phyloP scores from a whole-genome alignment of 2,329 filamentous ascomycete species.

The Gnomoniopsis smithogilvyi region DNA sequence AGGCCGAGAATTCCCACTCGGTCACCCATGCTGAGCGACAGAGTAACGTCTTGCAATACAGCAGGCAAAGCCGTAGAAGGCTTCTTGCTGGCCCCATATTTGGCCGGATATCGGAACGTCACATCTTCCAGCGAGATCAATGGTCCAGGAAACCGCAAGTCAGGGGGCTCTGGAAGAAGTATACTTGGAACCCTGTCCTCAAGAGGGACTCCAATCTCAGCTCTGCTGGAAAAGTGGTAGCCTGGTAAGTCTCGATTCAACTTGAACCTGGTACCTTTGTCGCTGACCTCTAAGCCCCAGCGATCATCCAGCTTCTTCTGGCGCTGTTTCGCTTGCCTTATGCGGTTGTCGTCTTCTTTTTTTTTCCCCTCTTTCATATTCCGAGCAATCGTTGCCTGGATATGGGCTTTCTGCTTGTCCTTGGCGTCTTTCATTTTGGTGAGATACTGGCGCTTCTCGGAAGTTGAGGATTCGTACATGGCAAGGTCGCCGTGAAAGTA shows the following conservation, averaged over 20 bases:
- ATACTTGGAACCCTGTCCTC: slow-evolving; percentile 59
- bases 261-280: slow-evolving; percentile 74
- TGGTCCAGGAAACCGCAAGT: slow-evolving; percentile 72
- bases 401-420: slow-evolving; percentile 75
- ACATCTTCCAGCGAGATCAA: slow-evolving; percentile 70
- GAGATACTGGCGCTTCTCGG: slow-evolving; percentile 66
- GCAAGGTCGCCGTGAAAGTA: slow-evolving; percentile 75
- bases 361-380: slow-evolving; percentile 74
- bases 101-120: slow-evolving; percentile 57
- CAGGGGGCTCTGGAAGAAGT: slow-evolving; percentile 58
- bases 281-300: slow-evolving; percentile 71
- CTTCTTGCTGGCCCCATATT: slow-evolving; percentile 23
- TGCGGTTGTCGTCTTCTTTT: slow-evolving; percentile 78
- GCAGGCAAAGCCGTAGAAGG: slow-evolving; percentile 27
- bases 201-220: slow-evolving; percentile 68
- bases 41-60: slow-evolving; percentile 59
- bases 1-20: slow-evolving; percentile 73
- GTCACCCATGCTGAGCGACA: slow-evolving; percentile 71
- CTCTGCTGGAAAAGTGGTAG: slow-evolving; percentile 55
- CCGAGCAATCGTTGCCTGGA: slow-evolving; percentile 72
- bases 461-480: slow-evolving; percentile 65
- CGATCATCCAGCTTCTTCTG: slow-evolving; percentile 83
- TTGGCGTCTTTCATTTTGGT: slow-evolving; percentile 77
- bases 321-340: slow-evolving; percentile 79
- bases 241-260: slow-evolving; percentile 67